Evolutionary conservation across 2,329 filamentous ascomycete species (phyloP).

Genomic region (Plenodomus biglobosus): DNA sequence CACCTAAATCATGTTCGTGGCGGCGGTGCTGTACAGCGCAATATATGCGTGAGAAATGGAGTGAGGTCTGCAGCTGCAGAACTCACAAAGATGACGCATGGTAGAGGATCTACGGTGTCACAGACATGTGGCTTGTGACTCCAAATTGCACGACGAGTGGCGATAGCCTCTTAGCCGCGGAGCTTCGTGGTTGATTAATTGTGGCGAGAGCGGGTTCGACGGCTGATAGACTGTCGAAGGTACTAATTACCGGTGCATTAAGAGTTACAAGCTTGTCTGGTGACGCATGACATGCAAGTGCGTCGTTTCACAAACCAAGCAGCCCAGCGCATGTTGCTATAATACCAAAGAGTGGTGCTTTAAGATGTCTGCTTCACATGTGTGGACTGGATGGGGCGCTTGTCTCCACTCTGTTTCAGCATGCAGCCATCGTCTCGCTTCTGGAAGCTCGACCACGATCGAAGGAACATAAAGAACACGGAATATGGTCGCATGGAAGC

Average conservation of each 20-base stretch:
- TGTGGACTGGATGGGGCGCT: slow-evolving; percentile 9
- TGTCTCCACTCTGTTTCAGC: slow-evolving; percentile 28
- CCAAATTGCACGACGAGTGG: slow-evolving; percentile 11
- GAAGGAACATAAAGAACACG: slow-evolving; percentile 24
- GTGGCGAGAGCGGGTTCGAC: slow-evolving; percentile 14
- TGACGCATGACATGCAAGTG: slow-evolving; percentile 1
- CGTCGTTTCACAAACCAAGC: slow-evolving; percentile 12
- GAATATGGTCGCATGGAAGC: slow-evolving; percentile 18
- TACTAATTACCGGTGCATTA: slow-evolving; percentile 5
- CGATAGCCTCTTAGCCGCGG: slow-evolving; percentile 2
- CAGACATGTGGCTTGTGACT: slow-evolving; percentile 22
- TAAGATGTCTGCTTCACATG: slow-evolving; percentile 14
- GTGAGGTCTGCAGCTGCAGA: slow-evolving; percentile 20
- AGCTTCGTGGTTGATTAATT: slow-evolving; percentile 17
- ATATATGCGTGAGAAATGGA: slow-evolving; percentile 17
- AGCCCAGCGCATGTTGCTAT: slow-evolving; percentile 29
- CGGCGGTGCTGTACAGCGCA: slow-evolving; percentile 19
- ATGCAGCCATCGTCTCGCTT: slow-evolving; percentile 21
- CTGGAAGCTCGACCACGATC: slow-evolving; percentile 26
- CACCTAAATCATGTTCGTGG: slow-evolving; percentile 24
- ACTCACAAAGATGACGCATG: slow-evolving; percentile 25
- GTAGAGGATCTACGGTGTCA: slow-evolving; percentile 31
- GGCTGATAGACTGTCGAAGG: slow-evolving; percentile 8
- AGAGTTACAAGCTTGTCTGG: slow-evolving; percentile 5
- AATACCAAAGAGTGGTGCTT: slow-evolving; percentile 24